These are phyloP conservation scores for Penicillium nucicola DNA, from an alignment of 495 filamentous ascomycete genomes.

Conservation along the genomic window DNA sequence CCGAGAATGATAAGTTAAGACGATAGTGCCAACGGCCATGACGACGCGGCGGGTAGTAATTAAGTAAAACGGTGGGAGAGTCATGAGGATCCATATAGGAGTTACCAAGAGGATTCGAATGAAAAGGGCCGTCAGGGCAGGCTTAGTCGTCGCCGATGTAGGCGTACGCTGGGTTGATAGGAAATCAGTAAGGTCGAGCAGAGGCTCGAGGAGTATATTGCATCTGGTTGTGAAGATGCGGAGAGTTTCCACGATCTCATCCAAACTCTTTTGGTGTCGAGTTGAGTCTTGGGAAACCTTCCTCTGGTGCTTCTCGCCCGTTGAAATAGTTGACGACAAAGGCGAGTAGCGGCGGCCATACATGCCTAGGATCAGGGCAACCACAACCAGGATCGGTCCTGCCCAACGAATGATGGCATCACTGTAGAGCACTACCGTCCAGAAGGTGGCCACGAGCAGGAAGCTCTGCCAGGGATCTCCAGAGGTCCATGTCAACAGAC, in stretches of 20 bases:
- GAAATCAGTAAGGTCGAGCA: slow-evolving; percentile 86
- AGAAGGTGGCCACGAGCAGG: slow-evolving; percentile 77
- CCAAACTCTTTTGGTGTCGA: slow-evolving; percentile 78
- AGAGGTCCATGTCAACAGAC: slow-evolving; percentile 88
- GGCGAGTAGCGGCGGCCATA: slow-evolving; percentile 87
- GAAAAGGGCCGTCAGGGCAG: slow-evolving; percentile 87
- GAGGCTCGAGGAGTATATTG: slow-evolving; percentile 86
- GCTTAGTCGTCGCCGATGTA: slow-evolving; percentile 85
- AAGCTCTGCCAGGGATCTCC: slow-evolving; percentile 97
- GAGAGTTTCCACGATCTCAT: slow-evolving; percentile 94
- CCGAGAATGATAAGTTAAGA: slow-evolving; percentile 86
- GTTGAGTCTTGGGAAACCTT: slow-evolving; percentile 56
- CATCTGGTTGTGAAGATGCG: slow-evolving; percentile 84
- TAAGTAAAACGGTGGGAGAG: slow-evolving; percentile 76
- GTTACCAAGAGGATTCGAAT: slow-evolving; percentile 84
- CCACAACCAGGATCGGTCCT: slow-evolving; percentile 79
- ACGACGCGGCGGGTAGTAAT: slow-evolving; percentile 84
- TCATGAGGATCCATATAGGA: slow-evolving; percentile 80
- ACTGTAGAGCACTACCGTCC: slow-evolving; percentile 81
- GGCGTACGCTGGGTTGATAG: slow-evolving; percentile 87
- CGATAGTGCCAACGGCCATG: slow-evolving; percentile 72
- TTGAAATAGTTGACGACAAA: slow-evolving; percentile 79
- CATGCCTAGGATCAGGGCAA: slow-evolving; percentile 83
- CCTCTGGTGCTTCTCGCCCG: slow-evolving; percentile 54
- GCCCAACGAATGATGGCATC: slow-evolving; percentile 73